Evolutionary conservation across 2,329 filamentous ascomycete genomes (phyloP).

Genomic region (Penicillium sp.): DNA sequence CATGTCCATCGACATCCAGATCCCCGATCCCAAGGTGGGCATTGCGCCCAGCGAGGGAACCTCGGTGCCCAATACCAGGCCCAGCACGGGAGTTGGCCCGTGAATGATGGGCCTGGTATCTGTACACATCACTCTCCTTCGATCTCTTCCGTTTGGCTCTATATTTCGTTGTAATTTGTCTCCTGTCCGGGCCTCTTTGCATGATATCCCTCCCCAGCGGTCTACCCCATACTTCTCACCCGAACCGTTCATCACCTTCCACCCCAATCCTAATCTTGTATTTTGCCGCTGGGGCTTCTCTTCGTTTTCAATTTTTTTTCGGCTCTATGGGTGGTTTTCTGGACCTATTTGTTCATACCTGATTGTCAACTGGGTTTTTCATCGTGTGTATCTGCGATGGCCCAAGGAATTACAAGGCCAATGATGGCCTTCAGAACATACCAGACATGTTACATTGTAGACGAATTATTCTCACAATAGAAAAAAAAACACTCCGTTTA

Average conservation of each 20-base stretch:
- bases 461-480: too few species aligned
- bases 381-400: too few species aligned
- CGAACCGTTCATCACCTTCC: constrained; percentile 9
- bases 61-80: constrained; percentile 37
- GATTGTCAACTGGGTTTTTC: too few species aligned
- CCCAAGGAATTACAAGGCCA: too few species aligned
- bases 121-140: constrained; percentile 1
- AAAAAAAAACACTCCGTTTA: too few species aligned
- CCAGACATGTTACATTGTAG: too few species aligned
- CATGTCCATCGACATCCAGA: constrained; percentile 61
- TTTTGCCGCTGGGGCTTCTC: constrained; percentile 8
- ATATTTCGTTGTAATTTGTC: constrained; percentile 23
- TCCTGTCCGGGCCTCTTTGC: constrained; percentile 17
- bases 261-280: constrained; percentile 15
- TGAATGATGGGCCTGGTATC: constrained; percentile 9
- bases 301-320: constrained; percentile 7
- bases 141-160: constrained; percentile 11
- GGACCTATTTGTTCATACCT: constrained; percentile 9
- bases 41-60: constrained; percentile 40
- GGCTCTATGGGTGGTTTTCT: constrained; percentile 1
- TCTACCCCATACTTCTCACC: constrained; percentile 6
- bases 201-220: constrained; percentile 27
- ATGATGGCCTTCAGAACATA: too few species aligned
- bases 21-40: constrained; percentile 51
- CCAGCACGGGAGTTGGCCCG: constrained; percentile 32